Evolutionary conservation across 495 filamentous ascomycete species (phyloP).

Genomic region (Aspergillus ostianus): DNA sequence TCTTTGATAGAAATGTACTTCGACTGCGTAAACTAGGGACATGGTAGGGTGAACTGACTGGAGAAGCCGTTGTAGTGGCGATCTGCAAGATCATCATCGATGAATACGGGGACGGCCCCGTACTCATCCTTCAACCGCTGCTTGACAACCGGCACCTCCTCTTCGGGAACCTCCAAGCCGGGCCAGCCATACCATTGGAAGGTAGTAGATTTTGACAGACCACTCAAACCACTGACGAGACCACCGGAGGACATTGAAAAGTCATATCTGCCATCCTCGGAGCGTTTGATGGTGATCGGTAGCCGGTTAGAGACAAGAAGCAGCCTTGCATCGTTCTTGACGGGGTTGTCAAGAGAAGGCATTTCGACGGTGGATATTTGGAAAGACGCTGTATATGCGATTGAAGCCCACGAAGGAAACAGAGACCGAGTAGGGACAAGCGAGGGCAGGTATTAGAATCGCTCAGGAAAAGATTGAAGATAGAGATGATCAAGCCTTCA

Average conservation of each 20-base stretch:
- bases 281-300: constrained; percentile 91
- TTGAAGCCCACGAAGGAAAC: constrained; percentile 1
- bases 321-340: constrained; percentile 47
- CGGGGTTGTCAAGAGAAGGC: constrained; percentile 34
- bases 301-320: constrained; percentile 91
- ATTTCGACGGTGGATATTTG: constrained; percentile 20
- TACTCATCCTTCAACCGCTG: constrained; percentile 70
- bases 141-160: constrained; percentile 60
- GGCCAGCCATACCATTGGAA: constrained; percentile 99
- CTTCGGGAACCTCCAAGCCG: constrained; percentile 77
- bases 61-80: constrained; percentile 85
- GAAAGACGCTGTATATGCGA: constrained; percentile 2
- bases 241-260: constrained; percentile 96
- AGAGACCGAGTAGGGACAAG: neutral
- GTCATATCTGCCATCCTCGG: constrained; percentile 76
- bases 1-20: neutral
- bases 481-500: constrained; percentile 8
- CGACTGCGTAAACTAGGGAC: neutral
- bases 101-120: constrained; percentile 71
- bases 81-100: constrained; percentile 76
- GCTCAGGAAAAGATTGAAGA: neutral
- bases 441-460: neutral
- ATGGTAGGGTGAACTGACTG: constrained; percentile 54
- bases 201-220: constrained; percentile 83
- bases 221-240: constrained; percentile 85